phyloP scores from a whole-genome alignment of 2,329 filamentous ascomycete genomes.

The Diaporthe capsici region DNA sequence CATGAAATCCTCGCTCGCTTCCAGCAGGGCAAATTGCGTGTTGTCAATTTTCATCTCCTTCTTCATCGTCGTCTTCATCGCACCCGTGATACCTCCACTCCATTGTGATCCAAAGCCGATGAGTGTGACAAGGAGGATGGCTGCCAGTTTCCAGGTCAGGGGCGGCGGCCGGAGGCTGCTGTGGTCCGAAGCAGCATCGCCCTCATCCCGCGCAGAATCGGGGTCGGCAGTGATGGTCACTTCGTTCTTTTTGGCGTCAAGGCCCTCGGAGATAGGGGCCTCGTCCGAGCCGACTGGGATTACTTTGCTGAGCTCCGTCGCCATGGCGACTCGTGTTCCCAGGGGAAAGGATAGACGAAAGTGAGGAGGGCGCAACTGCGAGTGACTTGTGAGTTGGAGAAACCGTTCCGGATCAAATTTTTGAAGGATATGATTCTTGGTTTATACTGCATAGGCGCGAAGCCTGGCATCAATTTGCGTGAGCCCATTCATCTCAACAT shows the following conservation, averaged over 20 bases:
- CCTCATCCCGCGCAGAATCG: slow-evolving; percentile 9
- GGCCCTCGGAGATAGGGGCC: not conserved
- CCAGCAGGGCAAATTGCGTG: slow-evolving; percentile 69
- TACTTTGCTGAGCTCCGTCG: not conserved
- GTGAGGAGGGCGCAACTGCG: not conserved
- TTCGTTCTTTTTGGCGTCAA: not conserved
- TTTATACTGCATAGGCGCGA: not conserved
- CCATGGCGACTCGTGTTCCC: not conserved
- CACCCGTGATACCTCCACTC: slow-evolving; percentile 72
- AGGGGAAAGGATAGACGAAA: not conserved
- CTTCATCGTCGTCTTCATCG: slow-evolving; percentile 73
- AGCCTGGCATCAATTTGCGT: not conserved
- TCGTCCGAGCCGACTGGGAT: not conserved
- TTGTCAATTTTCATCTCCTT: slow-evolving; percentile 68
- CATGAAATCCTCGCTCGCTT: slow-evolving; percentile 75
- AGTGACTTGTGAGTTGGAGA: not conserved
- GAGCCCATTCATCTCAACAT: not conserved
- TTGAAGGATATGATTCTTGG: not conserved
- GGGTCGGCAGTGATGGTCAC: slow-evolving; percentile 7
- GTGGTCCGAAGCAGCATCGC: slow-evolving; percentile 1
- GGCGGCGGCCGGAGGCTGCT: slow-evolving; percentile 14
- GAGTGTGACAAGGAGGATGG: slow-evolving; percentile 64
- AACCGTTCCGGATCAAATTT: not conserved
- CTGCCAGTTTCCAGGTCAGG: slow-evolving; percentile 34
- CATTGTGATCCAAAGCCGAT: slow-evolving; percentile 73